Percentiles rank a stretch among this genome's conserved stretches.
These are phyloP conservation scores for Lipomyces orientalis DNA, from an alignment of 805 yeast genomes.

Conservation along the genomic window DNA sequence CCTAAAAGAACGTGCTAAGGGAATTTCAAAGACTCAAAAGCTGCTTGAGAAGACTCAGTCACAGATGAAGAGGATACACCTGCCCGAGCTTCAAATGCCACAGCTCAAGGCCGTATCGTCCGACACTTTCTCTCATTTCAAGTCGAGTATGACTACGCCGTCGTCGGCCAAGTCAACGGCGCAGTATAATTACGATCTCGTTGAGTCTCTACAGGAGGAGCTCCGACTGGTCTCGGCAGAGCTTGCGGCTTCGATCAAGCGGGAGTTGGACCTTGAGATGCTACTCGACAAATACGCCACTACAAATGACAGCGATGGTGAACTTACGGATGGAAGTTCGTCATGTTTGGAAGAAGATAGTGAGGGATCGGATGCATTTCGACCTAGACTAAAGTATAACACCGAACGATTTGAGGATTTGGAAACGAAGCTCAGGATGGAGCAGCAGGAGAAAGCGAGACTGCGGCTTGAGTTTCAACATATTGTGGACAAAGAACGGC, in stretches of 20 bases:
- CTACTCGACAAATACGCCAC: constrained; percentile 32
- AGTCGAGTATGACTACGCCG: constrained; percentile 17
- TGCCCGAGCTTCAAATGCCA: constrained; percentile 8
- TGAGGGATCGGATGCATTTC: constrained; percentile 16
- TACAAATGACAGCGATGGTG: constrained; percentile 24
- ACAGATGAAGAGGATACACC: constrained; percentile 19
- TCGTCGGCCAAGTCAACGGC: constrained; percentile 10
- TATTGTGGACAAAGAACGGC: constrained; percentile 25
- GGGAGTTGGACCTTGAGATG: constrained; percentile 36
- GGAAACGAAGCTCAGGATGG: constrained; percentile 25
- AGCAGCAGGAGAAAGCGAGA: constrained; percentile 33
- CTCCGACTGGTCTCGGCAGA: constrained; percentile 32
- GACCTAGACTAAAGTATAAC: not conserved
- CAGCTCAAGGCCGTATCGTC: constrained; percentile 28
- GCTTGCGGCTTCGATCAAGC: constrained; percentile 36
- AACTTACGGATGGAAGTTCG: constrained; percentile 19
- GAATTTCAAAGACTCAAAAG: not conserved
- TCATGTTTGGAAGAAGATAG: constrained; percentile 19
- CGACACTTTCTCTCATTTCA: constrained; percentile 20
- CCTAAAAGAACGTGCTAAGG: not conserved
- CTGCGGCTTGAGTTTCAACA: constrained; percentile 28
- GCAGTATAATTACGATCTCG: constrained; percentile 23
- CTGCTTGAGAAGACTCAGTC: constrained; percentile 28
- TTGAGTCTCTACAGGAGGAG: constrained; percentile 29
- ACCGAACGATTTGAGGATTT: constrained; percentile 17